Base-by-base conservation (phyloP, 306 rosid genomes). In the Castanea crenata region DNA sequence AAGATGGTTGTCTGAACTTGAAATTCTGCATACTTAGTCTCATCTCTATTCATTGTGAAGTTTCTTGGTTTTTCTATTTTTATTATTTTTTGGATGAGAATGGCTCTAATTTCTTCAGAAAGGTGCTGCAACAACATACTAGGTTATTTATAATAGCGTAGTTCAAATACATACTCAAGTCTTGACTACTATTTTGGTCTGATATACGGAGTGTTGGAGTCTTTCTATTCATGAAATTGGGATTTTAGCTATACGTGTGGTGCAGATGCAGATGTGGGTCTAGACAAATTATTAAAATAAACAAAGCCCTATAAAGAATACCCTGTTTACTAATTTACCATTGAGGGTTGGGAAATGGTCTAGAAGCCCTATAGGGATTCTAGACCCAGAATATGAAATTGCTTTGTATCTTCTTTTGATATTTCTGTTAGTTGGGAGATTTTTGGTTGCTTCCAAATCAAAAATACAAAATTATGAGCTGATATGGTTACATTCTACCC, bases 61-160 rank as follows among this genome's bases (percentile, higher is more conserved):
- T 49, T 34, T 51, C 7, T 31, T 71, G 27, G 3, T 63, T 54
- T 44, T 56, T 70, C 61, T 44, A 21, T 54, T 51, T 73, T 18
- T 23, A 0, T 59, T 59, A 11, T 4, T 11, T 2, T 59, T 13
- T 11, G 65, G 31, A 11, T 59, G 12, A 23, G 27, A 59, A 20
- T 10, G 73, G 72, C 64, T 68, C 23, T 76, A 68, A 57, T 80
- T 61, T 46, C 19, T 58, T 69, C 74, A 51, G 44, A 38, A 6
- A 29, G 76, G 15, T 78, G 25, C 41, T 64, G 65, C 35, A 21
- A 20, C 18, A 5, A 15, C 56, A 21, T 6, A 71, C 4, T 51
- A 0, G 21, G 54, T 6, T 15, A 1, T 14, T 20, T 29, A 16
- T 54, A 27, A 32, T 38, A 12, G 31, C 32, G 21, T 65, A 59